A percentile compares a stretch with the other conserved stretches of the same genome.
These are phyloP conservation scores for Diaporthe citrichinensis DNA, from an alignment of 2,329 filamentous ascomycete genomes.

Conservation along the genomic window DNA sequence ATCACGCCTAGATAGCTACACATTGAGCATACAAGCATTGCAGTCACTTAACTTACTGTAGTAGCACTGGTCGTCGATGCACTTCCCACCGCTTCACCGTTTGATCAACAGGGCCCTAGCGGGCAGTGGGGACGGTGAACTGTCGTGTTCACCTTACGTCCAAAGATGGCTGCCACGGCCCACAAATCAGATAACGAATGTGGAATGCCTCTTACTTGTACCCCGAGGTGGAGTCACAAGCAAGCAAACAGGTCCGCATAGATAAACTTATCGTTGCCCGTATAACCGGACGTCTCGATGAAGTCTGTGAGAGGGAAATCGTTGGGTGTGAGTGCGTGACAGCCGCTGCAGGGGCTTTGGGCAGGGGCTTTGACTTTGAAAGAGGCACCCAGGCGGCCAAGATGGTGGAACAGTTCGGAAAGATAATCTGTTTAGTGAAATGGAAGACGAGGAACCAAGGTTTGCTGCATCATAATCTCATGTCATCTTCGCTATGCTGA, in stretches of 20 bases:
- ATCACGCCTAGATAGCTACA: too few species aligned
- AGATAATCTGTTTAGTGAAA: neutral
- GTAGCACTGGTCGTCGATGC: neutral
- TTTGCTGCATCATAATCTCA: neutral
- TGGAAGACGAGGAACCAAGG: too few species aligned
- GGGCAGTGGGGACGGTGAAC: neutral
- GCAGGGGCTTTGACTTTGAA: neutral
- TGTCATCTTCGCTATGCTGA: neutral
- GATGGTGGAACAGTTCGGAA: neutral
- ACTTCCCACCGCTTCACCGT: neutral
- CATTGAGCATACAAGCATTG: neutral
- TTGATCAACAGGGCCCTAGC: neutral
- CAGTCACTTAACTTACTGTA: too few species aligned
- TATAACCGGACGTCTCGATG: neutral
- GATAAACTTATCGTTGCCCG: neutral
- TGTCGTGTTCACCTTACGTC: slow-evolving; percentile 28
- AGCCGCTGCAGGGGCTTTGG: neutral
- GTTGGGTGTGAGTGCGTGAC: neutral
- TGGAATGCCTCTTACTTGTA: neutral
- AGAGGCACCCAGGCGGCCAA: too few species aligned
- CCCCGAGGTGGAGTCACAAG: neutral
- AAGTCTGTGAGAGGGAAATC: neutral
- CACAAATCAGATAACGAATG: slow-evolving; percentile 12
- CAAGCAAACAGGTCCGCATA: neutral
- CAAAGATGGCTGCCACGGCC: slow-evolving; percentile 5